phyloP scores from a whole-genome alignment of 2,329 filamentous ascomycete genomes.

The Aspergillus quadricinctus region DNA sequence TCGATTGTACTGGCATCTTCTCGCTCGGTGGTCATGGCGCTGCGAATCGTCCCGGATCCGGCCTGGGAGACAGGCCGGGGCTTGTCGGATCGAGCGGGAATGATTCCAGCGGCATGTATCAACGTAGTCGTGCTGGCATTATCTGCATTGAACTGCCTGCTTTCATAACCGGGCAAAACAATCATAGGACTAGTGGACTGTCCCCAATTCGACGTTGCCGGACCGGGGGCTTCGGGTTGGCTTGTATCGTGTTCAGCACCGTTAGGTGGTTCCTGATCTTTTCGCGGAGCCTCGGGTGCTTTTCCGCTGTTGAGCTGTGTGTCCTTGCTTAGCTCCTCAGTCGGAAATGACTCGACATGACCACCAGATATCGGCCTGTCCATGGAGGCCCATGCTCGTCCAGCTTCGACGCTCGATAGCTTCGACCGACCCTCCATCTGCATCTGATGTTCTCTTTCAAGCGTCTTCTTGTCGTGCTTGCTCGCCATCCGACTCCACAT shows the following conservation, averaged over 20 bases:
- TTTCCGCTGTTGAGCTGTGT: background rate
- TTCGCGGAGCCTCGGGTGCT: background rate
- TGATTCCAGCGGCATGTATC: slow-evolving; percentile 24
- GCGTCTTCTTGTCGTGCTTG: slow-evolving; percentile 76
- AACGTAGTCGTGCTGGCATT: slow-evolving; percentile 32
- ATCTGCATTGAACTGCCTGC: slow-evolving; percentile 22
- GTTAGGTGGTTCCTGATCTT: background rate
- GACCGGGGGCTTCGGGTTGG: background rate
- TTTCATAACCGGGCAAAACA: slow-evolving; percentile 26
- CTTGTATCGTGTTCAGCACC: background rate
- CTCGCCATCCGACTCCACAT: slow-evolving; percentile 87
- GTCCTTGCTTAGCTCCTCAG: background rate
- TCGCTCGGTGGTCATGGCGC: slow-evolving; percentile 24
- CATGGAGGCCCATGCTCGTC: slow-evolving; percentile 22
- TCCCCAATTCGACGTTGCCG: slow-evolving; percentile 4
- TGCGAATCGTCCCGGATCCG: slow-evolving; percentile 25
- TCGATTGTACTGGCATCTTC: slow-evolving; percentile 28
- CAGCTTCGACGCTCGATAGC: slow-evolving; percentile 24
- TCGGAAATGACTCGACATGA: background rate
- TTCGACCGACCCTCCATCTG: slow-evolving; percentile 17
- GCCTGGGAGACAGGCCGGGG: slow-evolving; percentile 20
- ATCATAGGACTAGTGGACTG: slow-evolving; percentile 23
- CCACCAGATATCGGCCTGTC: slow-evolving; percentile 2
- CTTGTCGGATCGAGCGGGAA: slow-evolving; percentile 20
- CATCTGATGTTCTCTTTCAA: slow-evolving; percentile 38